Percentiles rank a stretch among this genome's conserved stretches.
Evolutionary conservation across 495 filamentous ascomycete species (phyloP).

Genomic region (Neurospora pannonica): DNA sequence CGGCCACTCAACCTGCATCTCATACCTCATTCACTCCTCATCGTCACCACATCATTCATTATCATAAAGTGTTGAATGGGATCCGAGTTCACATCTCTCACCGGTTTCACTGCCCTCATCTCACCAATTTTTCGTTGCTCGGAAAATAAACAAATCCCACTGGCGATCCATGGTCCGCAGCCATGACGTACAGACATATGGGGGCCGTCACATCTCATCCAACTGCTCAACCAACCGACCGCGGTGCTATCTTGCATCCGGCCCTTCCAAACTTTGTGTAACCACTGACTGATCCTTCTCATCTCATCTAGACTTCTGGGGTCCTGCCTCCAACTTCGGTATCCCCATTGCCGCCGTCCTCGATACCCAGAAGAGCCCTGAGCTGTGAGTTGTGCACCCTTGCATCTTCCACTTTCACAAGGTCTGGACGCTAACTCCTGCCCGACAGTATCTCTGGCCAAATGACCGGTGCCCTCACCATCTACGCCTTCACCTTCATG

Average conservation of each 20-base stretch:
- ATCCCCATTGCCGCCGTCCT: conserved; percentile 87
- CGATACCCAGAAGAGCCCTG: conserved; percentile 85
- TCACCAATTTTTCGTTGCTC: background rate
- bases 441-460: conserved; percentile 73
- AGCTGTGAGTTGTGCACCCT: conserved; percentile 54
- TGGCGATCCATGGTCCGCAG: background rate
- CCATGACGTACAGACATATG: background rate
- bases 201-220: background rate
- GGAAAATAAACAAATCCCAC: background rate
- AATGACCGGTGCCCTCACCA: conserved; percentile 74
- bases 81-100: background rate
- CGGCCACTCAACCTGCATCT: background rate
- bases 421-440: background rate
- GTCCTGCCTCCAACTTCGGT: conserved; percentile 88
- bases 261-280: background rate
- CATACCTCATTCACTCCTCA: background rate
- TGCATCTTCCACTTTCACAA: background rate
- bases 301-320: conserved; percentile 76
- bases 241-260: background rate
- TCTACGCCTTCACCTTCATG: conserved; percentile 92
- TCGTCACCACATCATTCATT: background rate
- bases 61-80: background rate
- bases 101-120: background rate
- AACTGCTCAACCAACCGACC: background rate
- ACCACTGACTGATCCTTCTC: background rate